A percentile compares a stretch with the other conserved stretches of the same genome.
phyloP scores from a whole-genome alignment of 192 early-diverging fungal species.

The Rhizoclosmatium sp. region DNA sequence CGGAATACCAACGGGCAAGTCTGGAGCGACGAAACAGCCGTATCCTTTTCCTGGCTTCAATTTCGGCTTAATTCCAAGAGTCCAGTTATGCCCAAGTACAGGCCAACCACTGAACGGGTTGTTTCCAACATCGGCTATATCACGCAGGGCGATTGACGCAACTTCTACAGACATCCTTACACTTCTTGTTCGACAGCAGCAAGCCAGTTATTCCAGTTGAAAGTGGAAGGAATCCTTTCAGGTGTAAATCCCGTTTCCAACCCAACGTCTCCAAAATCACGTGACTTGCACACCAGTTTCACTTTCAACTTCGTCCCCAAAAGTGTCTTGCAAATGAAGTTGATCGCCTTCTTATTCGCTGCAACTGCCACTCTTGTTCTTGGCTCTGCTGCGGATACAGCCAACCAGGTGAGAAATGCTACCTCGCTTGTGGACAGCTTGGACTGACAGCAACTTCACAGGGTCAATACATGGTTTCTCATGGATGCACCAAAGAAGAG shows the following conservation, averaged over 20 bases:
- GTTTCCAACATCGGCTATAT: background rate
- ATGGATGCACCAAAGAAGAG: background rate
- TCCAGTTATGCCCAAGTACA: conserved; percentile 8
- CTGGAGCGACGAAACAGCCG: conserved; percentile 29
- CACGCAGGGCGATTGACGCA: background rate
- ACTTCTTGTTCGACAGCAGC: background rate
- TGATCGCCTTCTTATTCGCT: background rate
- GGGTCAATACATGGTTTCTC: background rate
- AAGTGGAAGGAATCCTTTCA: too few relatives aligned
- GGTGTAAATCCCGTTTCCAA: too few relatives aligned
- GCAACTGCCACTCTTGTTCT: background rate
- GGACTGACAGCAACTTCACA: background rate
- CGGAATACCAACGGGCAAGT: conserved; percentile 21
- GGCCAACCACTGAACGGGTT: conserved; percentile 16
- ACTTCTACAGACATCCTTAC: background rate
- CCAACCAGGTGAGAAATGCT: background rate
- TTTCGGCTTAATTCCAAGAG: background rate
- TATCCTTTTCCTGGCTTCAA: conserved; percentile 1
- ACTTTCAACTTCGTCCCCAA: background rate
- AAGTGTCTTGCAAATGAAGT: background rate
- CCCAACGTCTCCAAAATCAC: too few relatives aligned
- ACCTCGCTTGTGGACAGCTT: background rate
- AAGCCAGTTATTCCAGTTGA: background rate
- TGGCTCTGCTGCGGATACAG: background rate
- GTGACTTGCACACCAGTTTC: too few relatives aligned